Percentiles rank a stretch among this genome's conserved stretches.
phyloP scores from a whole-genome alignment of 2,329 filamentous ascomycete species.

The Clonostachys rosea region DNA sequence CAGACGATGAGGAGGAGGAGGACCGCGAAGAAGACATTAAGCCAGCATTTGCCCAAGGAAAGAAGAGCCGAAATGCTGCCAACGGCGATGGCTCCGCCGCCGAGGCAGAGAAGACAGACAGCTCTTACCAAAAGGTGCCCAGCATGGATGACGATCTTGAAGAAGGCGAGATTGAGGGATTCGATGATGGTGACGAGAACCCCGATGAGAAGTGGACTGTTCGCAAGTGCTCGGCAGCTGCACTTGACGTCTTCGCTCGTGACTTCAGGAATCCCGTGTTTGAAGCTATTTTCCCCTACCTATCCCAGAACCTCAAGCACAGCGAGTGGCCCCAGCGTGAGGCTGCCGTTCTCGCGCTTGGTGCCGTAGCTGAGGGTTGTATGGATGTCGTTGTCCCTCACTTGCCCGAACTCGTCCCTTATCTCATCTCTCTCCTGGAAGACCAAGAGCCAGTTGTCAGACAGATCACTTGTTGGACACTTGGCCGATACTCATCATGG shows the following conservation, averaged over 20 bases:
- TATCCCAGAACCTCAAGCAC: slow-evolving; percentile 85
- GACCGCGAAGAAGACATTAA: slow-evolving; percentile 89
- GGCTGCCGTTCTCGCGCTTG: slow-evolving; percentile 88
- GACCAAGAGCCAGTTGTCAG: slow-evolving; percentile 87
- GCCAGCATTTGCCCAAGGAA: slow-evolving; percentile 84
- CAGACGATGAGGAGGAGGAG: slow-evolving; percentile 86
- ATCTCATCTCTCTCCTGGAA: slow-evolving; percentile 78
- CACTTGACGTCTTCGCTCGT: slow-evolving; percentile 87
- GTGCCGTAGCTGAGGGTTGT: slow-evolving; percentile 92
- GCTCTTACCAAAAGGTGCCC: slow-evolving; percentile 49
- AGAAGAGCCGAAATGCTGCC: slow-evolving; percentile 57
- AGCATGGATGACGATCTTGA: slow-evolving; percentile 71
- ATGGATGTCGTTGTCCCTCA: slow-evolving; percentile 87
- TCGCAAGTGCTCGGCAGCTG: slow-evolving; percentile 93
- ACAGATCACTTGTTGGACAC: slow-evolving; percentile 96
- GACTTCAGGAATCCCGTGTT: slow-evolving; percentile 89
- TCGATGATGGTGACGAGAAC: slow-evolving; percentile 68
- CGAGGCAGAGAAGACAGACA: slow-evolving; percentile 45
- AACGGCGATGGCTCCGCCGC: slow-evolving; percentile 39
- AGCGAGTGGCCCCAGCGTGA: slow-evolving; percentile 89
- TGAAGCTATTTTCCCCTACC: slow-evolving; percentile 84
- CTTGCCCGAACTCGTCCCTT: slow-evolving; percentile 84
- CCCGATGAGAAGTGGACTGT: slow-evolving; percentile 94
- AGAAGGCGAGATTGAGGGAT: slow-evolving; percentile 81
- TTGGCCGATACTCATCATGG: slow-evolving; percentile 92